A percentile compares a stretch with the other conserved stretches of the same genome.
These are phyloP conservation scores for Tillandsia leiboldiana DNA, from an alignment of 176 grass and related monocot genomes.

Conservation along the genomic window DNA sequence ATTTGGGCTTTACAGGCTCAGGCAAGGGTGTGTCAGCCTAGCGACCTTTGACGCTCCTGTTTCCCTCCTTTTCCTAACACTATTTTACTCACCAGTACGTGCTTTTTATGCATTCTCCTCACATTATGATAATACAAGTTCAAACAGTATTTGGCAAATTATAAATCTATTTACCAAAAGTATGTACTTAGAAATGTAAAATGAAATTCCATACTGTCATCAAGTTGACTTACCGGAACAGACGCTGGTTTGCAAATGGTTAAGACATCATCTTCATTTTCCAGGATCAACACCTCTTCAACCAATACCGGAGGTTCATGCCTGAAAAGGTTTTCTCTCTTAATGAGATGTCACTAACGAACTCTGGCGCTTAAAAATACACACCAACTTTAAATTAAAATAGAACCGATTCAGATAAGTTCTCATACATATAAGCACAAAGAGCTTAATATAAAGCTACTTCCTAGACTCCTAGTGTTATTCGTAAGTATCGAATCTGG, in stretches of 20 bases:
- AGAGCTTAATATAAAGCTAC: neutral
- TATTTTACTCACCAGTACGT: too few relatives aligned
- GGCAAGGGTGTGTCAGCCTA: too few relatives aligned
- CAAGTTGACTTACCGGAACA: constrained; percentile 57
- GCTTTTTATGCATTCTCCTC: too few relatives aligned
- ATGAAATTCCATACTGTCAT: neutral
- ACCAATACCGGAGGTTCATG: constrained; percentile 84
- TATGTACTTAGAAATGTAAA: neutral
- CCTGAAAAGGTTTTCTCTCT: constrained; percentile 29
- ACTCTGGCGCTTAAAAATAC: neutral
- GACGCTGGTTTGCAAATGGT: constrained; percentile 92
- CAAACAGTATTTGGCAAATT: too few relatives aligned
- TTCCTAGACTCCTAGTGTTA: neutral
- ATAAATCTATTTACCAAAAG: too few relatives aligned
- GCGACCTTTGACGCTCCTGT: too few relatives aligned
- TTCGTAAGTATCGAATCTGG: too few relatives aligned
- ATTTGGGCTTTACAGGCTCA: too few relatives aligned
- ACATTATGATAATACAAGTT: too few relatives aligned
- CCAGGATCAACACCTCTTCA: constrained; percentile 61
- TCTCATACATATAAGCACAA: neutral
- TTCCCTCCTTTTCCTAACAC: too few relatives aligned
- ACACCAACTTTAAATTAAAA: neutral
- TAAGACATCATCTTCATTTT: constrained; percentile 79
- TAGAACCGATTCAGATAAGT: neutral
- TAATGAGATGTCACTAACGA: neutral